Evolutionary conservation across 2,329 filamentous ascomycete species (phyloP).

Genomic region (Cadophora malorum): DNA sequence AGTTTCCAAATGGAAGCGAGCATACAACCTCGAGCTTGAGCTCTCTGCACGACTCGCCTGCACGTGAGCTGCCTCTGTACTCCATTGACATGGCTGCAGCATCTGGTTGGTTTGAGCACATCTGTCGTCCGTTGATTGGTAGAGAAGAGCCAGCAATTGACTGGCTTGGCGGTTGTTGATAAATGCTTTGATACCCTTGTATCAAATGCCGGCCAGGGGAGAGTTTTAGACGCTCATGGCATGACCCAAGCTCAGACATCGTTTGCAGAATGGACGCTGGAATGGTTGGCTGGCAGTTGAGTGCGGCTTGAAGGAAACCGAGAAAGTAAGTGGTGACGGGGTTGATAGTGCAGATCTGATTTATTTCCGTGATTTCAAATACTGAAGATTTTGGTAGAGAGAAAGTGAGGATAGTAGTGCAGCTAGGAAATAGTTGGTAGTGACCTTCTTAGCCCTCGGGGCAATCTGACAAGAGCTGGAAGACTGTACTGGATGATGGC

Average conservation of each 20-base stretch:
- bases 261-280: not conserved
- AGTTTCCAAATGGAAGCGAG: not conserved
- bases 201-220: conserved; percentile 19
- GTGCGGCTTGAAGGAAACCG: not conserved
- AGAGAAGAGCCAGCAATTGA: not conserved
- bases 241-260: conserved; percentile 12
- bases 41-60: not conserved
- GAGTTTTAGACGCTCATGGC: conserved; percentile 12
- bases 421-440: too few species aligned
- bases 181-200: conserved; percentile 21
- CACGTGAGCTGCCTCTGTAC: not conserved
- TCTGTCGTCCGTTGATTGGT: not conserved
- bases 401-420: too few species aligned
- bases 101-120: conserved; percentile 5
- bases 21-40: not conserved
- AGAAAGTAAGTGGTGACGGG: not conserved
- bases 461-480: not conserved
- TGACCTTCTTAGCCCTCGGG: too few species aligned
- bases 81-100: not conserved
- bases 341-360: not conserved
- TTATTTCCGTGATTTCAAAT: not conserved
- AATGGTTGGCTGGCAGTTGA: conserved; percentile 6
- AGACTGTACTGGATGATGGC: not conserved
- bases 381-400: not conserved
- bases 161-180: conserved; percentile 16